Evolutionary conservation across 163 green algal genomes (phyloP).

Genomic region (Prototheca stagnorum): DNA sequence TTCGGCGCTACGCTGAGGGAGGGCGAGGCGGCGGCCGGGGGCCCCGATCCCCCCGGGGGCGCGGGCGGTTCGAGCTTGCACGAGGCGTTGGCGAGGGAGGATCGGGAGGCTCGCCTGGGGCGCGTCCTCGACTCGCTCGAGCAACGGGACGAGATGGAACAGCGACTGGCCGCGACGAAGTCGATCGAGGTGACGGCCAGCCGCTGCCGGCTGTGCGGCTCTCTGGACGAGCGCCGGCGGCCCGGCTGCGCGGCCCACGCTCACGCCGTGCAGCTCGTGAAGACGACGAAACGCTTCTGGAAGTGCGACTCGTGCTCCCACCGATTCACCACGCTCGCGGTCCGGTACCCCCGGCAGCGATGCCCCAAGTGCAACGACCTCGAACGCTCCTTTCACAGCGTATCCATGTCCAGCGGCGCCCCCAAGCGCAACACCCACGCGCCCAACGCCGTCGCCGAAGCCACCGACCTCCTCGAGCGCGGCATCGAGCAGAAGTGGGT

Average conservation of each 20-base stretch:
- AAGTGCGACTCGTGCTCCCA: conserved; percentile 35
- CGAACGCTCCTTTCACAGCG: conserved; percentile 22
- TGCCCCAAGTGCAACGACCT: conserved; percentile 44
- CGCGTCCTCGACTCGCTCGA: conserved; percentile 29
- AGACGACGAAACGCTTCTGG: conserved; percentile 44
- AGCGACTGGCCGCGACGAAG: conserved; percentile 32
- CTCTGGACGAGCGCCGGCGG: conserved; percentile 20
- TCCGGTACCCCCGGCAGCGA: conserved; percentile 25
- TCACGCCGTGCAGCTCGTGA: conserved; percentile 5
- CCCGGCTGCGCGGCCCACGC: conserved; percentile 18
- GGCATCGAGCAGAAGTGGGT: conserved; percentile 27
- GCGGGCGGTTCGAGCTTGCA: too few species aligned
- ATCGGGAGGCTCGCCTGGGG: conserved; percentile 22
- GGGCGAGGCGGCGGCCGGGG: too few species aligned
- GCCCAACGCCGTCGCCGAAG: conserved; percentile 4
- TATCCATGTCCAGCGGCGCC: conserved; percentile 18
- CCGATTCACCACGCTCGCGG: conserved; percentile 32
- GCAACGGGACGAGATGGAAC: conserved; percentile 33
- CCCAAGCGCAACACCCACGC: conserved; percentile 2
- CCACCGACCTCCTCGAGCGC: conserved; percentile 7
- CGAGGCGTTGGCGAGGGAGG: conserved; percentile 30
- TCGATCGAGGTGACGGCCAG: conserved; percentile 31
- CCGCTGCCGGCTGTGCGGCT: conserved; percentile 33
- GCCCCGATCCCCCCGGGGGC: too few species aligned
- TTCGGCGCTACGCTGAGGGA: too few species aligned